Percentiles rank a stretch among this genome's conserved stretches.
phyloP scores from a whole-genome alignment of 208 protist genomes.

The Porcisia deanei region DNA sequence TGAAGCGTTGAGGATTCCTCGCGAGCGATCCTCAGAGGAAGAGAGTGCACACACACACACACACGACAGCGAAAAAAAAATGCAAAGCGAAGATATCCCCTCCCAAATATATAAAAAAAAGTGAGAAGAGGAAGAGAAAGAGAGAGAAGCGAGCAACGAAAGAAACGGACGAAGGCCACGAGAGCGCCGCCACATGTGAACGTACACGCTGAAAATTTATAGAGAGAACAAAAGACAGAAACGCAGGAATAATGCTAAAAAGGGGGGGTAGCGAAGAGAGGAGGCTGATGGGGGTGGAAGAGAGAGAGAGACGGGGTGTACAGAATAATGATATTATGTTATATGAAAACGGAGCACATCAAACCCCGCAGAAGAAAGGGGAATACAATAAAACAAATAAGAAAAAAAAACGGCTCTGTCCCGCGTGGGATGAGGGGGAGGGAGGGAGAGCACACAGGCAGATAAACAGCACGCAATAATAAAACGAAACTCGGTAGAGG shows the following conservation, averaged over 20 bases:
- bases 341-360: too few relatives aligned
- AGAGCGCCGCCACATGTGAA: not conserved
- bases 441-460: not conserved
- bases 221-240: too few relatives aligned
- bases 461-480: not conserved
- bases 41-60: not conserved
- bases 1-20: not conserved
- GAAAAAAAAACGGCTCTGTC: too few relatives aligned
- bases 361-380: too few relatives aligned
- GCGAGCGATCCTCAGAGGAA: not conserved
- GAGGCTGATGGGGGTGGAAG: too few relatives aligned
- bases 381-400: too few relatives aligned
- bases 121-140: slow-evolving; percentile 3
- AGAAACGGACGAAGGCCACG: not conserved
- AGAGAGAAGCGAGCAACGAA: not conserved
- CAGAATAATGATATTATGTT: too few relatives aligned
- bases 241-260: too few relatives aligned
- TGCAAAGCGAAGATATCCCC: not conserved
- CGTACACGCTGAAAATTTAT: too few relatives aligned
- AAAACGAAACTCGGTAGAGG: not conserved
- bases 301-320: too few relatives aligned
- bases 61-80: not conserved
- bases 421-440: not conserved
- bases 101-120: not conserved
- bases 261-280: too few relatives aligned